Evolutionary conservation across 345 rosid species (phyloP).

Genomic region (Euphorbia tirucalli): DNA sequence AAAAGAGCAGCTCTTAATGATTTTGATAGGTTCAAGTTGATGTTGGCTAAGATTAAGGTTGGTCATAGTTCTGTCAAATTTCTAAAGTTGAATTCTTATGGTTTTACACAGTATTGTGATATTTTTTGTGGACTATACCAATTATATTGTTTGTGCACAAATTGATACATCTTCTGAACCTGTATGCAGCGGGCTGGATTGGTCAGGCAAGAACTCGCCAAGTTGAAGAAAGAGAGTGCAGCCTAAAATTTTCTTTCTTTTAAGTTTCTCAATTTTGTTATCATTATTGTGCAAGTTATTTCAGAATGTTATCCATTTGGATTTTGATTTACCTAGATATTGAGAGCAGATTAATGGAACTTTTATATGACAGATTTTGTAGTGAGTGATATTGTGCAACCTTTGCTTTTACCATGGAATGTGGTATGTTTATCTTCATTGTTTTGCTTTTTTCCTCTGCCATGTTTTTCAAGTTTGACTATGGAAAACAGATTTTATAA

Average conservation of each 20-base stretch:
- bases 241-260: slow-evolving; percentile 21
- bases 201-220: slow-evolving; percentile 63
- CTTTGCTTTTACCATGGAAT: background rate
- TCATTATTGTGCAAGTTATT: background rate
- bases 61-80: background rate
- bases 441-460: no score
- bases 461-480: no score
- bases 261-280: slow-evolving; percentile 14
- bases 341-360: slow-evolving; percentile 4
- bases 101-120: background rate
- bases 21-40: slow-evolving; percentile 80
- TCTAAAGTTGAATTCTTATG: background rate
- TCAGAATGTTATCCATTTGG: slow-evolving; percentile 6
- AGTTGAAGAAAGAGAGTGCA: slow-evolving; percentile 49
- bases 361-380: slow-evolving; percentile 11
- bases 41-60: slow-evolving; percentile 93
- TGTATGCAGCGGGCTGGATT: slow-evolving; percentile 60
- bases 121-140: background rate
- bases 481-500: no score
- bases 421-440: background rate
- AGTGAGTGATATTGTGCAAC: slow-evolving; percentile 7
- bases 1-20: slow-evolving; percentile 73
- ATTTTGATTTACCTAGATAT: slow-evolving; percentile 7
- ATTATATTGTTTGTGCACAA: background rate
- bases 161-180: background rate